Evolutionary conservation across 2,329 filamentous ascomycete species (phyloP).

Genomic region (Aspergillus udagawae): DNA sequence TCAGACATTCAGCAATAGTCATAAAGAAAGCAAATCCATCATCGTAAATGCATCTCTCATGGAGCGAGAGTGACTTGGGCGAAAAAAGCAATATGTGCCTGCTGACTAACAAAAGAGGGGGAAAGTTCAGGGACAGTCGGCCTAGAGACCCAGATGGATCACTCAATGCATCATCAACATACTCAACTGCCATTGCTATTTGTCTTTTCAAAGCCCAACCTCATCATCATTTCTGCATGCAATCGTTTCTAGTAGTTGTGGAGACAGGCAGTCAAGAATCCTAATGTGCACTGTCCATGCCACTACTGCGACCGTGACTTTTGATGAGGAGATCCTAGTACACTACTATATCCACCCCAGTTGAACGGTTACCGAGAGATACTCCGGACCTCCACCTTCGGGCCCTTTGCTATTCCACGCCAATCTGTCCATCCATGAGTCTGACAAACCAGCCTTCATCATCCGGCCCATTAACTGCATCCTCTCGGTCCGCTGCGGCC

Average conservation of each 20-base stretch:
- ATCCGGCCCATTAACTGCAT: slow-evolving; percentile 36
- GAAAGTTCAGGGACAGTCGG: background rate
- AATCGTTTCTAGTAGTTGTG: slow-evolving; percentile 4
- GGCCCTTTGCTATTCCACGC: slow-evolving; percentile 1
- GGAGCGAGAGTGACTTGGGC: background rate
- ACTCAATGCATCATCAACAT: background rate
- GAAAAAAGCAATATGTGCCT: background rate
- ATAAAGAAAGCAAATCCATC: background rate
- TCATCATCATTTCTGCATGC: background rate
- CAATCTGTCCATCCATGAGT: slow-evolving; percentile 29
- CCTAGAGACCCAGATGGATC: background rate
- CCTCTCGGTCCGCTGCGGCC: slow-evolving; percentile 31
- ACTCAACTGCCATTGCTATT: background rate
- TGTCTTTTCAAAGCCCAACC: background rate
- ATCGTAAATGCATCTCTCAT: background rate
- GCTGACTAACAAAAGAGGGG: background rate
- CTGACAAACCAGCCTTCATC: slow-evolving; percentile 41
- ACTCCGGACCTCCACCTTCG: slow-evolving; percentile 8
- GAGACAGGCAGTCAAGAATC: slow-evolving; percentile 2
- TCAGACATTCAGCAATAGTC: background rate
- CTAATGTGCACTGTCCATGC: background rate
- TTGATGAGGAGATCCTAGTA: background rate
- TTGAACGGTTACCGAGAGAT: background rate
- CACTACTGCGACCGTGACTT: background rate
- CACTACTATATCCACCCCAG: background rate